A percentile compares a stretch with the other conserved stretches of the same genome.
These are phyloP conservation scores for Torulaspora gathmanii DNA, from an alignment of 805 yeast genomes.

Conservation along the genomic window DNA sequence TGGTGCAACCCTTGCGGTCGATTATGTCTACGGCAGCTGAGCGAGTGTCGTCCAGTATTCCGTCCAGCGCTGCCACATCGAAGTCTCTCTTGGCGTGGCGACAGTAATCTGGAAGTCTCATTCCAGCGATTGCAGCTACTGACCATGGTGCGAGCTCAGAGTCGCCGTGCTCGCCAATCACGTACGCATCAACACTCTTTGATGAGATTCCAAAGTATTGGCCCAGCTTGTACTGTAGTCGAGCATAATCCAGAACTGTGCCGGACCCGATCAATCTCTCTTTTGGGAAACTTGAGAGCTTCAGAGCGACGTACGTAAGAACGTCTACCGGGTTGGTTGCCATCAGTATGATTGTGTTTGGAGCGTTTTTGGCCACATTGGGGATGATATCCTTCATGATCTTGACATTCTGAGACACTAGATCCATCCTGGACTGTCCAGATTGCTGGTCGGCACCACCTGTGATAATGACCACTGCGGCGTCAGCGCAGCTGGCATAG, in stretches of 20 bases:
- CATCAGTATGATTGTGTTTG: conserved; percentile 11
- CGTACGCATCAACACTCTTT: conserved; percentile 9
- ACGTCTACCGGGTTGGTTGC: conserved; percentile 18
- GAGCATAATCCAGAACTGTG: conserved; percentile 11
- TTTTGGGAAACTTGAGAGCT: conserved; percentile 11
- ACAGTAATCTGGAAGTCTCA: conserved; percentile 13
- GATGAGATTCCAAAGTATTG: conserved; percentile 9
- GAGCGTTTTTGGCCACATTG: conserved; percentile 11
- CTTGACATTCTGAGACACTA: conserved; percentile 10
- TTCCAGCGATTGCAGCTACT: conserved; percentile 12
- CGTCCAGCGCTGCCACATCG: conserved; percentile 5
- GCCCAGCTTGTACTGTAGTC: conserved; percentile 10
- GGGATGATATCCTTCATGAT: conserved; percentile 15
- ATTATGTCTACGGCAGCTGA: conserved; percentile 12
- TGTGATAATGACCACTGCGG: conserved; percentile 11
- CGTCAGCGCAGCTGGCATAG: conserved; percentile 11
- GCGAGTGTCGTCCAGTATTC: conserved; percentile 11
- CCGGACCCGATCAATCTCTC: conserved; percentile 13
- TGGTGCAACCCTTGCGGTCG: conserved; percentile 13
- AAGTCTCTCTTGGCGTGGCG: conserved; percentile 2
- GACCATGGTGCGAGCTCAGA: conserved; percentile 12
- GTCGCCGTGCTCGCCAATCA: conserved; percentile 14
- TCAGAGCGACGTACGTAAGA: conserved; percentile 8
- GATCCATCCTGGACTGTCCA: conserved; percentile 15
- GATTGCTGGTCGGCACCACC: conserved; percentile 13